Conservation (phyloP, 2,329 filamentous ascomycete species). For the Fusarium armeniacum region DNA sequence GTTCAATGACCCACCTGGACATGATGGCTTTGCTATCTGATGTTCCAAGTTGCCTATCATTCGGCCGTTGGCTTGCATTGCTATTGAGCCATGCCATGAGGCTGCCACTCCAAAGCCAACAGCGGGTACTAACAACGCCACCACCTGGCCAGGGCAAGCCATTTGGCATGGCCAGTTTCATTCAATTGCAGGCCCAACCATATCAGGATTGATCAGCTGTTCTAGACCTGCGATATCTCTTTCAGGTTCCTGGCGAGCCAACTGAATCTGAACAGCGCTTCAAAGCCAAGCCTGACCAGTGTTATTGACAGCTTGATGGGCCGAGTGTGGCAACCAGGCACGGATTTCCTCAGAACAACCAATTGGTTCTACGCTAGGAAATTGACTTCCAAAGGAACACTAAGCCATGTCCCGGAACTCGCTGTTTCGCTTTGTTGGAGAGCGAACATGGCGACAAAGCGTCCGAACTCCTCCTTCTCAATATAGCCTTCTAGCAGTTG, state of each 20-base stretch:
- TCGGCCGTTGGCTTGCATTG: conserved; percentile 19
- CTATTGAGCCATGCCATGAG: conserved; percentile 22
- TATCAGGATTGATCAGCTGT: conserved; percentile 17
- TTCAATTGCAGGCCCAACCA: conserved; percentile 16
- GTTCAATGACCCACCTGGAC: conserved; percentile 75
- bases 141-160: conserved; percentile 27
- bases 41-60: conserved; percentile 20
- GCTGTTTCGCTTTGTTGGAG: conserved; percentile 40
- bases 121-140: conserved; percentile 35
- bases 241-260: conserved; percentile 18
- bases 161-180: conserved; percentile 28
- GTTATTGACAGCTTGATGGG: conserved; percentile 24
- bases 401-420: conserved; percentile 26
- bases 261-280: conserved; percentile 32
- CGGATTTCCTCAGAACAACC: conserved; percentile 31
- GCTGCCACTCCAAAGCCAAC: conserved; percentile 36
- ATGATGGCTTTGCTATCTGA: conserved; percentile 67
- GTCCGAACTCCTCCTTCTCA: conserved; percentile 19
- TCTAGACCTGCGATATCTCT: conserved; percentile 26
- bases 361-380: conserved; percentile 27
- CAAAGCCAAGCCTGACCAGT: conserved; percentile 15
- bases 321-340: conserved; percentile 36
- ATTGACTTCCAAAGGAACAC: conserved; percentile 17
- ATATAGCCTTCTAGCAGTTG: conserved; percentile 25
- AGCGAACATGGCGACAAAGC: conserved; percentile 42